Base-by-base conservation (phyloP, 192 early-diverging fungal species). In the Chytriomyces hyalinus region DNA sequence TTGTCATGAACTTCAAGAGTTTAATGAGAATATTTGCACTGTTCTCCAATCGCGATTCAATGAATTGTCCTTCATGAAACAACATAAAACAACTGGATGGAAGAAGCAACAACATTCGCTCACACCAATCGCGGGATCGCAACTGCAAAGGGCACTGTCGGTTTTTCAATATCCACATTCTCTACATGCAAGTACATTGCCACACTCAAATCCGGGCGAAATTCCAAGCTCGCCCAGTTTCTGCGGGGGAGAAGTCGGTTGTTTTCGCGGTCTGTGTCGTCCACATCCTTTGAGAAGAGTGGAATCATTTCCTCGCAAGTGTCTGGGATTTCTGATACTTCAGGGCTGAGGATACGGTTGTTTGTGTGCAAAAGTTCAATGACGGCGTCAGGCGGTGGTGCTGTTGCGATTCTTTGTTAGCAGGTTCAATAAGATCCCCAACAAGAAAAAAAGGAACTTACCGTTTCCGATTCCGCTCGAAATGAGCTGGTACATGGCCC, bases 401-500 rank as follows among this genome's bases (percentile, higher is more conserved):
- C 77, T 80, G 67, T 70, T 68, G 57, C 13, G 51, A 20, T 48
- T 45, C 13, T 43, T 22, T 36, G 36, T 36, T 4, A 36, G 36
- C 22, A 57, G 65, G 26, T 26, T 75, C 6, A 24, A 26, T 5
- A 67, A 13, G 24, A 53, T 0, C 45, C 13, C 22, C 17, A 28
- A 53, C 22, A 15, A 3, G 43, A 26, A 57, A 1, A 46, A 72
- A 78, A 63, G 5, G 17, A 49, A 73, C 51, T 36, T 77, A 82
- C 68, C 90, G 81, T 93, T 94, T 79, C 91, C 89, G 80, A 95
- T 95, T 46, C 93, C 94, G 53, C 88, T 90, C 8, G 94, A 93
- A 43, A 94, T 85, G 36, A 95, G 86, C 83, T 95, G 93, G 47
- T 87, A 84, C 94, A 95, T 95, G 62, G 89, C 84, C 26, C 90